phyloP scores from a whole-genome alignment of 148 eudicot species.

The Camellia japonica region DNA sequence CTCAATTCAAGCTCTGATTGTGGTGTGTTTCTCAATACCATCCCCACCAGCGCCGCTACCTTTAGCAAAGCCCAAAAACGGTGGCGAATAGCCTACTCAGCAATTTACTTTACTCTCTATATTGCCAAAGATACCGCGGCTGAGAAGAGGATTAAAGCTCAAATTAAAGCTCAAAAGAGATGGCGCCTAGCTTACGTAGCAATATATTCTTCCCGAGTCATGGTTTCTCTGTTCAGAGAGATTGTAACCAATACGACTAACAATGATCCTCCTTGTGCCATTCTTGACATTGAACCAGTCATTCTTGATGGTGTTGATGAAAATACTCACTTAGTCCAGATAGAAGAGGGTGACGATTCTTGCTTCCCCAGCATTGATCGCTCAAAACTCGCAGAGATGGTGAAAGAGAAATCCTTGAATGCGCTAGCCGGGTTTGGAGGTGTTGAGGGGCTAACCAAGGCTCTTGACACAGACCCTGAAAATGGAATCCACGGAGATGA shows the following conservation, averaged over 20 bases:
- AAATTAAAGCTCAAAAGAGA: background rate
- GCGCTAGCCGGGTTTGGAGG: slow-evolving; percentile 44
- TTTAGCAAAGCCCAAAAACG: slow-evolving; percentile 18
- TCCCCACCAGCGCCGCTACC: background rate
- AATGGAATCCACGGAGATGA: slow-evolving; percentile 46
- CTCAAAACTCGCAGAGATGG: slow-evolving; percentile 37
- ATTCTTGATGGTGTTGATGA: background rate
- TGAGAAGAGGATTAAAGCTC: background rate
- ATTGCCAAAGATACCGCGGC: slow-evolving; percentile 5
- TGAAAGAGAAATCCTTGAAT: slow-evolving; percentile 42
- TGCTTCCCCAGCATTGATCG: slow-evolving; percentile 29
- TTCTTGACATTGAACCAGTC: slow-evolving; percentile 26
- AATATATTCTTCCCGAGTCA: slow-evolving; percentile 29
- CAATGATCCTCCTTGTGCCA: background rate
- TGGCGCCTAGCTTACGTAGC: slow-evolving; percentile 13
- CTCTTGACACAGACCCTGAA: slow-evolving; percentile 42
- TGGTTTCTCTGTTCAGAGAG: slow-evolving; percentile 30
- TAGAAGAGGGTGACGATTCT: background rate
- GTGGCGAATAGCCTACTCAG: slow-evolving; percentile 15
- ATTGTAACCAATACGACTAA: slow-evolving; percentile 1
- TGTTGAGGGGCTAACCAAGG: slow-evolving; percentile 33
- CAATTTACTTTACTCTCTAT: slow-evolving; percentile 16
- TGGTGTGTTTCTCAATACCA: background rate
- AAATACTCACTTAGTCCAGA: background rate
- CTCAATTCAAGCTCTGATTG: background rate